Evolutionary conservation across 306 rosid genomes (phyloP), one percentile per base, ranked within the genome.

Genomic region (Fragaria iinumae): DNA sequence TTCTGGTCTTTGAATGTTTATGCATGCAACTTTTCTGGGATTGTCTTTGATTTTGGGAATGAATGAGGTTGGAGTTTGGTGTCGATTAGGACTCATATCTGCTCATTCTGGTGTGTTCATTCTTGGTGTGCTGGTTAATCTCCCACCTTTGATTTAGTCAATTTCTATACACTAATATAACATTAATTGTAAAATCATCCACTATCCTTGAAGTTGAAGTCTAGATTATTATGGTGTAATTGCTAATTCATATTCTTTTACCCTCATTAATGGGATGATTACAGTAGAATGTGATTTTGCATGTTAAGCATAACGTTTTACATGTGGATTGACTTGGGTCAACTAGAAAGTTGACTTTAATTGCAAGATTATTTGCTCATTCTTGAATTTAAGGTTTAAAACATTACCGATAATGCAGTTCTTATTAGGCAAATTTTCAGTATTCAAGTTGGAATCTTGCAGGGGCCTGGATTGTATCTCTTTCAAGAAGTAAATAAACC

Each of bases 371-470:
- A 29, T 13, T 12, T 48, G 52, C 44, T 60, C 7, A 5, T 16
- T 32, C 64, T 16, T 67, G 53, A 45, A 23, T 16, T 55, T 17
- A 50, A 18, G 45, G 9, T 49, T 47, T 34, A 32, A 62, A 23
- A 9, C n/a, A 12, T 9, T 32, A 48, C 21, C 69, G 21, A 21
- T 11, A 7, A 29, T 52, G 17, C 39, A 47, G 55, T 74, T 43
- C 29, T 43, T 43, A 44, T 59, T 39, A 48, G n/a, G 29, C 18
- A 32, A 45, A 67, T n/a, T 45, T 36, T 75, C 38, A 45, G 18
- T 64, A 47, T 34, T 53, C 38, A 47, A 75, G 75, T 74, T 73
- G 52, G 44, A n/a, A 4, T 49, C 36, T 60, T 83, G 68, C 86
- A 75, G 83, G 48, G 64, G 3, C 23, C 47, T 62, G 56, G 59